A percentile compares a stretch with the other conserved stretches of the same genome.
These are phyloP conservation scores for Herpetomonas samuelpessoai DNA, from an alignment of 208 protist genomes.

Conservation along the genomic window DNA sequence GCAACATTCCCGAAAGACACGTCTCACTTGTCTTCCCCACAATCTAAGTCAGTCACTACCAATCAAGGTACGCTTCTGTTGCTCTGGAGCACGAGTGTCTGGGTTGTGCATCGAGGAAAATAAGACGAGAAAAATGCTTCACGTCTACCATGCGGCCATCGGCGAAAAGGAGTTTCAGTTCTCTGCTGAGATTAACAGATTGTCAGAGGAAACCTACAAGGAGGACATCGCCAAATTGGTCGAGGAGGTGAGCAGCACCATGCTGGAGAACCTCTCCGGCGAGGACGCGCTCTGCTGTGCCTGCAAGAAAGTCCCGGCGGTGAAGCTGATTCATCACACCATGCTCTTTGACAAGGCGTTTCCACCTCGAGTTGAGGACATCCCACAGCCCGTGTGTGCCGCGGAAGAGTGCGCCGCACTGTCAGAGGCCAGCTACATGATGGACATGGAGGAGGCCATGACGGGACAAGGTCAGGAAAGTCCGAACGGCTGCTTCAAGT, in stretches of 20 bases:
- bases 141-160: slow-evolving; percentile 53
- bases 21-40: too few relatives aligned
- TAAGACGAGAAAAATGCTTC: slow-evolving; percentile 35
- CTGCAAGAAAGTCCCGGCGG: slow-evolving; percentile 35
- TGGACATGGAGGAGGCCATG: slow-evolving; percentile 47
- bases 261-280: slow-evolving; percentile 36
- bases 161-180: slow-evolving; percentile 64
- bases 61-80: too few relatives aligned
- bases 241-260: slow-evolving; percentile 39
- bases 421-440: slow-evolving; percentile 29
- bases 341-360: slow-evolving; percentile 44
- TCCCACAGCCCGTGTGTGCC: slow-evolving; percentile 45
- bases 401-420: slow-evolving; percentile 27
- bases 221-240: slow-evolving; percentile 23
- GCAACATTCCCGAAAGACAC: too few relatives aligned
- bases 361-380: slow-evolving; percentile 51
- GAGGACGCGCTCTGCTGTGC: slow-evolving; percentile 36
- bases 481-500: slow-evolving; percentile 45
- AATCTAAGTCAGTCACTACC: too few relatives aligned
- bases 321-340: slow-evolving; percentile 54
- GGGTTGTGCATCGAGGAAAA: too few relatives aligned
- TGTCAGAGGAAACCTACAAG: slow-evolving; percentile 30
- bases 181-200: slow-evolving; percentile 33
- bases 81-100: too few relatives aligned
- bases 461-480: slow-evolving; percentile 11